These are phyloP conservation scores for Oryza meridionalis DNA, from an alignment of 176 grass and related monocot species.

Conservation along the genomic window DNA sequence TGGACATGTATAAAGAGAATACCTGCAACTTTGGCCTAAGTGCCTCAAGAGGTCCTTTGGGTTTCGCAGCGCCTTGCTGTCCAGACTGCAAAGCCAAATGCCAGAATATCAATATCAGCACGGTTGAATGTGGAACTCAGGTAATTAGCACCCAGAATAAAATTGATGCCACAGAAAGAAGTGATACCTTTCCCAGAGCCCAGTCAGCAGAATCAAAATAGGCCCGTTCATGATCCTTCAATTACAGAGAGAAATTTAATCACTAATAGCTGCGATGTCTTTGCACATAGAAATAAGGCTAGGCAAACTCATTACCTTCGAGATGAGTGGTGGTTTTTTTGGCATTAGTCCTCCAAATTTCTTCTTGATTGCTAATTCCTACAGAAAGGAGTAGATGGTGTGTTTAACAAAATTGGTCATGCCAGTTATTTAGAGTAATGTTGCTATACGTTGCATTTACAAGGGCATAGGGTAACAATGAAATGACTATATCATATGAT, in stretches of 20 bases:
- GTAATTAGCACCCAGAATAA: background rate
- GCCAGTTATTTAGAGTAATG: slow-evolving; percentile 4
- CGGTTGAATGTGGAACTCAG: background rate
- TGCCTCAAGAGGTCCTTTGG: slow-evolving; percentile 90
- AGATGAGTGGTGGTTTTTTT: slow-evolving; percentile 90
- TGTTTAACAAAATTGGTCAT: slow-evolving; percentile 19
- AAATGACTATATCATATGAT: slow-evolving; percentile 11
- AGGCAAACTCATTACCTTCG: slow-evolving; percentile 58
- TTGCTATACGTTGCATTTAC: slow-evolving; percentile 5
- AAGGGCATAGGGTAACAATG: background rate
- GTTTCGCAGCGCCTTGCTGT: slow-evolving; percentile 89
- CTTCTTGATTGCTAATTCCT: slow-evolving; percentile 86
- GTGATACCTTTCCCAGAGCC: slow-evolving; percentile 84
- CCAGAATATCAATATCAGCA: background rate
- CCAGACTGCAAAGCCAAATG: slow-evolving; percentile 30
- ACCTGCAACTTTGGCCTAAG: slow-evolving; percentile 94
- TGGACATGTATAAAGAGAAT: background rate
- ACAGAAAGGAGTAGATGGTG: slow-evolving; percentile 19
- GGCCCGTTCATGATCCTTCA: slow-evolving; percentile 87
- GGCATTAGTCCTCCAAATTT: slow-evolving; percentile 90
- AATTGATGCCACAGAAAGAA: slow-evolving; percentile 1
- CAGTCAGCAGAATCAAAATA: slow-evolving; percentile 97
- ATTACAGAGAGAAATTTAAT: slow-evolving; percentile 30
- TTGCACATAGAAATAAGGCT: slow-evolving; percentile 18
- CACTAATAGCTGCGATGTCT: background rate